Conservation (phyloP, 2,329 filamentous ascomycete species). For the Diaporthe sp. region DNA sequence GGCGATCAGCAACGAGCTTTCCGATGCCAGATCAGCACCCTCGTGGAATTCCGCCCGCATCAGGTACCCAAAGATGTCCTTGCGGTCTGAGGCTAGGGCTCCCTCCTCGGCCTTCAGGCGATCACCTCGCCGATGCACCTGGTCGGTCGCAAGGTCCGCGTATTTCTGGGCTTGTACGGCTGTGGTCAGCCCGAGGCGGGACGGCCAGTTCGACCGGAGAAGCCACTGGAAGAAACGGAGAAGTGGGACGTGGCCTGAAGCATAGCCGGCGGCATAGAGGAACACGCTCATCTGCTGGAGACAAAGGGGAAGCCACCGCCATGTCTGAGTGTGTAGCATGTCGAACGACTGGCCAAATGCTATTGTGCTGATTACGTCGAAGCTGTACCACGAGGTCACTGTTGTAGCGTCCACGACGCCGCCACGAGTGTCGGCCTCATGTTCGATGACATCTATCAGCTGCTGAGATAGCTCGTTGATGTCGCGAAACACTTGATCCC, state of each 20-base stretch:
- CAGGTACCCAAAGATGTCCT: constrained; percentile 8
- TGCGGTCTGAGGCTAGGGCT: background rate
- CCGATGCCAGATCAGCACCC: background rate
- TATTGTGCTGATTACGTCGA: constrained; percentile 19
- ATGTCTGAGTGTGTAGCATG: background rate
- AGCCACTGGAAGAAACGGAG: constrained; percentile 21
- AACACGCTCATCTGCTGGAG: constrained; percentile 23
- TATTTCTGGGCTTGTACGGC: constrained; percentile 1
- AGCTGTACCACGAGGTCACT: constrained; percentile 24
- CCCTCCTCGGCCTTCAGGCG: background rate
- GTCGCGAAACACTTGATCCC: constrained; percentile 12
- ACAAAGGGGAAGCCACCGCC: constrained; percentile 4
- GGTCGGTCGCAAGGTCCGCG: background rate
- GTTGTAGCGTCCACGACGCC: background rate
- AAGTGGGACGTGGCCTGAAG: background rate
- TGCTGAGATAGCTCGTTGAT: background rate
- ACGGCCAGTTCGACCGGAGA: background rate
- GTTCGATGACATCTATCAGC: background rate
- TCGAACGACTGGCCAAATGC: constrained; percentile 2
- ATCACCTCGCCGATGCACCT: background rate
- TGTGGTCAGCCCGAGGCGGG: background rate
- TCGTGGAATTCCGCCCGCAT: background rate
- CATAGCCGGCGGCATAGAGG: constrained; percentile 18
- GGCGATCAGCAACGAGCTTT: constrained; percentile 16
- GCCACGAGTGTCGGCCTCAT: background rate